Conservation (phyloP, 768 basidiomycete genomes). For the Baorangia bicolor region DNA sequence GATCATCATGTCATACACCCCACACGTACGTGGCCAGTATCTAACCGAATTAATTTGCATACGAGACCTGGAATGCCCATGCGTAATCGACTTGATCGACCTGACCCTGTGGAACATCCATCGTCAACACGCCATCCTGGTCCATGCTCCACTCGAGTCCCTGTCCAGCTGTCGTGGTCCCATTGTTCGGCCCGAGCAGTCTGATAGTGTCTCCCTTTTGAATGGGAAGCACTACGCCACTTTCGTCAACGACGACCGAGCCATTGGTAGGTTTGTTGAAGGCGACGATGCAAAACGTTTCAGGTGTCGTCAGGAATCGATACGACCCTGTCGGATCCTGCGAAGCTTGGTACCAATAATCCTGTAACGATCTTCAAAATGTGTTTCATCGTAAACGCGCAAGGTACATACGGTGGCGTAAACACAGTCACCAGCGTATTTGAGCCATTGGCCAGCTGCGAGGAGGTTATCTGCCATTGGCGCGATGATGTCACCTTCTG, state of each 20-base stretch:
- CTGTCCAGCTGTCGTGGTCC: not conserved
- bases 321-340: constrained; percentile 36
- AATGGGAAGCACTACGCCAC: constrained; percentile 42
- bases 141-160: constrained; percentile 35
- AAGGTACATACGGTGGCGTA: constrained; percentile 46
- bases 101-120: constrained; percentile 29
- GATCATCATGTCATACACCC: not conserved
- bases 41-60: constrained; percentile 11
- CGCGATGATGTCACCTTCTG: constrained; percentile 51
- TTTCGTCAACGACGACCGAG: constrained; percentile 33
- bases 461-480: constrained; percentile 48
- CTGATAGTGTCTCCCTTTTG: constrained; percentile 41
- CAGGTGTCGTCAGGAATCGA: constrained; percentile 50
- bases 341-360: constrained; percentile 48
- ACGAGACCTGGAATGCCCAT: constrained; percentile 43
- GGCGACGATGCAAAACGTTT: constrained; percentile 50
- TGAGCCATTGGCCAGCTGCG: constrained; percentile 53
- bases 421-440: constrained; percentile 49
- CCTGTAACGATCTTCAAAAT: constrained; percentile 25
- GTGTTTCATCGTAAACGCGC: not conserved
- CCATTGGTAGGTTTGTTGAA: constrained; percentile 38
- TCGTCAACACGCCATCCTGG: constrained; percentile 29
- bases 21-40: not conserved
- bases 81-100: constrained; percentile 32
- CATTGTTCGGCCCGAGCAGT: constrained; percentile 36